Evolutionary conservation across 202 grass and related monocot genomes (phyloP).

Genomic region (Cymbopogon flexuosus): DNA sequence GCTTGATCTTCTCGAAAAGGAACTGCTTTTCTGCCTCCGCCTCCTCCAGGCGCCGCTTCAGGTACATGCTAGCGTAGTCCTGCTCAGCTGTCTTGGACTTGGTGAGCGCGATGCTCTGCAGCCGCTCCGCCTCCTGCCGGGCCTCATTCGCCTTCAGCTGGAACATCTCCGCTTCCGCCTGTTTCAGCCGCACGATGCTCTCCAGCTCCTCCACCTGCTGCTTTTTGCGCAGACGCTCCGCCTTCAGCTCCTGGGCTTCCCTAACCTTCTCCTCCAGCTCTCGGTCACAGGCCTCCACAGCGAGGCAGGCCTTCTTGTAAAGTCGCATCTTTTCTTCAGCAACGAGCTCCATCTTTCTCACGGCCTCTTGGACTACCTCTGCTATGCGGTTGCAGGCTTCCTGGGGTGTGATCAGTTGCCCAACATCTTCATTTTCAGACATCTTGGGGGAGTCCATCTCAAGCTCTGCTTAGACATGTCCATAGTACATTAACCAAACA

Average conservation of each 20-base stretch:
- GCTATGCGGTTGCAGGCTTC: slow-evolving; percentile 89
- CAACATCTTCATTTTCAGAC: slow-evolving; percentile 65
- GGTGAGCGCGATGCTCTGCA: slow-evolving; percentile 79
- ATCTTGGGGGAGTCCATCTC: slow-evolving; percentile 77
- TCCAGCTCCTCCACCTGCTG: slow-evolving; percentile 91
- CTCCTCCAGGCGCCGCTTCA: slow-evolving; percentile 90
- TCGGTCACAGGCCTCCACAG: slow-evolving; percentile 65
- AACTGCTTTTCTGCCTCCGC: slow-evolving; percentile 97
- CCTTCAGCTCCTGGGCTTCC: slow-evolving; percentile 69
- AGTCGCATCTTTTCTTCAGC: slow-evolving; percentile 78
- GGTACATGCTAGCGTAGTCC: slow-evolving; percentile 90
- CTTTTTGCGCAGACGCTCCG: slow-evolving; percentile 55
- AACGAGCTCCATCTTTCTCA: slow-evolving; percentile 88
- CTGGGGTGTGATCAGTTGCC: slow-evolving; percentile 81
- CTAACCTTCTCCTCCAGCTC: slow-evolving; percentile 85
- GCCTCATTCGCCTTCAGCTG: slow-evolving; percentile 92
- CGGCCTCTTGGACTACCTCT: slow-evolving; percentile 93
- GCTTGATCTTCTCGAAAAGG: slow-evolving; percentile 90
- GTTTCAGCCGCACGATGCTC: slow-evolving; percentile 84
- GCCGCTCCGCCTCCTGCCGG: slow-evolving; percentile 75
- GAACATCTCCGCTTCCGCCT: slow-evolving; percentile 93
- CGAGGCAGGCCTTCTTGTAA: slow-evolving; percentile 60
- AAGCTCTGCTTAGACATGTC: slow-evolving; percentile 48
- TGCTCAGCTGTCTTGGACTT: slow-evolving; percentile 93
- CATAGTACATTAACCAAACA: not conserved